Conservation (phyloP, 2,329 filamentous ascomycete genomes). For the Ramularia collo-cygni region DNA sequence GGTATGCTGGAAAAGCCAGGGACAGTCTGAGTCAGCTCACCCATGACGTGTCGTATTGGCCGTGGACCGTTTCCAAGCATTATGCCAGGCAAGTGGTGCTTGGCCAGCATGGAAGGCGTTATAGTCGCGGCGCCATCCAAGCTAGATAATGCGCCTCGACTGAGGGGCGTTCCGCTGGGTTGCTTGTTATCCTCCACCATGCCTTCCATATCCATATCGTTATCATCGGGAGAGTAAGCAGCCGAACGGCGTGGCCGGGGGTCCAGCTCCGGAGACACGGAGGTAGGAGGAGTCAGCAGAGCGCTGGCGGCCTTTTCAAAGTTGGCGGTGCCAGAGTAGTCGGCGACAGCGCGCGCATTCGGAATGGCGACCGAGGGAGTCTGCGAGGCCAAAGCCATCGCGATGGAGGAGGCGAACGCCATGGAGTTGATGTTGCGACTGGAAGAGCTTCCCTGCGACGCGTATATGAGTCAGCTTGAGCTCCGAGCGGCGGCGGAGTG, state of each 20-base stretch:
- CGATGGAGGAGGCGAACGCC: conserved; percentile 26
- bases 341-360: conserved; percentile 16
- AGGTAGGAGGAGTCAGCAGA: conserved; percentile 89
- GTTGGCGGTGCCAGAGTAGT: conserved; percentile 22
- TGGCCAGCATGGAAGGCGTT: conserved; percentile 76
- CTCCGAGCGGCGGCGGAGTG: conserved; percentile 8
- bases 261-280: conserved; percentile 80
- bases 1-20: conserved; percentile 87
- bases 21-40: conserved; percentile 84
- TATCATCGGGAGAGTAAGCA: conserved; percentile 52
- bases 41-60: conserved; percentile 92
- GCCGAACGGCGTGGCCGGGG: conserved; percentile 67
- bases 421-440: conserved; percentile 22
- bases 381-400: conserved; percentile 30
- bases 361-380: conserved; percentile 26
- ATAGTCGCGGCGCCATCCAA: conserved; percentile 74
- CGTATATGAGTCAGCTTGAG: conserved; percentile 23
- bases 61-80: conserved; percentile 82
- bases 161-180: conserved; percentile 34
- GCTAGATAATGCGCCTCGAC: conserved; percentile 46
- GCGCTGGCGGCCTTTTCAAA: conserved; percentile 33
- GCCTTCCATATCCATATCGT: conserved; percentile 73
- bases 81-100: conserved; percentile 84
- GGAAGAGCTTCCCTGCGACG: conserved; percentile 29
- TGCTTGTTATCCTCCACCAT: conserved; percentile 44